Evolutionary conservation across 176 grass and related monocot species (phyloP).

Genomic region (Oropetium thomaeum): DNA sequence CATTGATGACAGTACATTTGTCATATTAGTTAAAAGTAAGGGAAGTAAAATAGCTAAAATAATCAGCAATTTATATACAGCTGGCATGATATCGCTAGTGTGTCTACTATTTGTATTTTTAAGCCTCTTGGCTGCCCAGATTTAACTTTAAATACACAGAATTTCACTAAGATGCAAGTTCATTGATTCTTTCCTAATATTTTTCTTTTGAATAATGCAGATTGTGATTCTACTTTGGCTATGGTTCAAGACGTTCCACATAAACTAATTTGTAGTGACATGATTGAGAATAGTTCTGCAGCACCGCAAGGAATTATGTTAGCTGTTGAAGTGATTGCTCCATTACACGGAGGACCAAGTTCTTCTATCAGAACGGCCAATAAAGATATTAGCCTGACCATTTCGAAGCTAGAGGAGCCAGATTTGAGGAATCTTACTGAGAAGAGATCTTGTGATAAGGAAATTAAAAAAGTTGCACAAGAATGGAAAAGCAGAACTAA

Average conservation of each 20-base stretch:
- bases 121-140: not conserved
- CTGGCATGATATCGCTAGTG: too few species aligned
- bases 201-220: not conserved
- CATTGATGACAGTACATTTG: too few species aligned
- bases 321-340: not conserved
- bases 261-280: not conserved
- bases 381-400: not conserved
- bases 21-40: too few species aligned
- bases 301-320: too few species aligned
- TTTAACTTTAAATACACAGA: not conserved
- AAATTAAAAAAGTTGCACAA: not conserved
- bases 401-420: not conserved
- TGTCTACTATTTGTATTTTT: too few species aligned
- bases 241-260: not conserved
- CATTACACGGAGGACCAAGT: not conserved
- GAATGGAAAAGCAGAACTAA: not conserved
- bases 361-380: not conserved
- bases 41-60: too few species aligned
- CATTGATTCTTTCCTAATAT: not conserved
- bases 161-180: not conserved
- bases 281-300: not conserved
- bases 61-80: too few species aligned
- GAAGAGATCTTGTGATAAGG: not conserved
- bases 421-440: not conserved
- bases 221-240: not conserved